phyloP scores from a whole-genome alignment of 1,284 basidiomycete species.

The Veloporphyrellus conicus region DNA sequence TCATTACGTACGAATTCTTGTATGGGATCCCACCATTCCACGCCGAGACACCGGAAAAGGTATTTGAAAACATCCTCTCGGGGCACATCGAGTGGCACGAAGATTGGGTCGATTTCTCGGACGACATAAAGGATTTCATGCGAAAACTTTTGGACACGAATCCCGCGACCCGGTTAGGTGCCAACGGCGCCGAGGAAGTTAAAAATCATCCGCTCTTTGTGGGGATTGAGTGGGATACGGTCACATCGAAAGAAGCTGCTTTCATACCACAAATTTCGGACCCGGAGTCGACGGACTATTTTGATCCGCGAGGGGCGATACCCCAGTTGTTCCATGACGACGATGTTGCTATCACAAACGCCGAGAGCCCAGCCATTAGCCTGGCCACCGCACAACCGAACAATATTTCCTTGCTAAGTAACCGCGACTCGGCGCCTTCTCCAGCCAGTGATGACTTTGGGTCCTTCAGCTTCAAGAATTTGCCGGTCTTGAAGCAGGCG shows the following conservation, averaged over 20 bases:
- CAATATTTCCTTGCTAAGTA: conserved; percentile 44
- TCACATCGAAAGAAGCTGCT: conserved; percentile 84
- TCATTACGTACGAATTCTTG: conserved; percentile 97
- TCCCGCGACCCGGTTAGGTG: conserved; percentile 77
- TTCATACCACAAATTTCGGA: conserved; percentile 96
- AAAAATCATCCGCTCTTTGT: conserved; percentile 89
- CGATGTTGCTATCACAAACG: conserved; percentile 54
- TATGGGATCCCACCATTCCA: conserved; percentile 98
- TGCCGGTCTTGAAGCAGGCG: conserved; percentile 94
- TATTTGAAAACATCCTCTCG: conserved; percentile 99
- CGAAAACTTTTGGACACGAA: conserved; percentile 82
- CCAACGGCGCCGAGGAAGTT: conserved; percentile 88
- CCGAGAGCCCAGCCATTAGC: conserved; percentile 46
- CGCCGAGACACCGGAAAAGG: conserved; percentile 92
- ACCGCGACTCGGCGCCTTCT: conserved; percentile 45
- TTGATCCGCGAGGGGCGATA: conserved; percentile 91
- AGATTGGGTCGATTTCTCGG: conserved; percentile 83
- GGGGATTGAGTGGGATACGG: conserved; percentile 89
- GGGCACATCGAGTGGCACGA: conserved; percentile 95
- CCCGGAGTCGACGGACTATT: conserved; percentile 98
- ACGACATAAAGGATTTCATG: conserved; percentile 90
- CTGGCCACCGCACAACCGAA: conserved; percentile 42
- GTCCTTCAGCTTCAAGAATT: conserved; percentile 97
- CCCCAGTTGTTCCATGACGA: conserved; percentile 87
- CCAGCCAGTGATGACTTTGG: conserved; percentile 87